Conservation (phyloP, 306 rosid species). For the Prunus davidiana region DNA sequence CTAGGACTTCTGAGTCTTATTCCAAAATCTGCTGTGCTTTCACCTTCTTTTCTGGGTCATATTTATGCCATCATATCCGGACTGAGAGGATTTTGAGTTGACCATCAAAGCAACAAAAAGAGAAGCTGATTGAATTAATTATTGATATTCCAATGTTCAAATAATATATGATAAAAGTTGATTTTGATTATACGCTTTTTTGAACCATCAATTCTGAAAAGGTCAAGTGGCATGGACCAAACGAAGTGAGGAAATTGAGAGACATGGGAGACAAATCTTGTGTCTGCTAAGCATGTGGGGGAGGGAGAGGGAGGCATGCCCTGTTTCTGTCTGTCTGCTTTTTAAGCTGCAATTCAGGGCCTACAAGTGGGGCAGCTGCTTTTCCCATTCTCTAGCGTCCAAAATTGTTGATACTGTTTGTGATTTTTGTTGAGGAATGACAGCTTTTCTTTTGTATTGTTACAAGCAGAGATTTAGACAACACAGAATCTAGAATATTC, state of each 20-base stretch:
- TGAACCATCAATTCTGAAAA: slow-evolving; percentile 21
- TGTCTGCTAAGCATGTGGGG: slow-evolving; percentile 51
- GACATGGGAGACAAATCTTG: slow-evolving; percentile 38
- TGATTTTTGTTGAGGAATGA: background rate
- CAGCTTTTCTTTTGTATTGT: background rate
- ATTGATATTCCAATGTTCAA: too few relatives aligned
- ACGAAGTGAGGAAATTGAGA: slow-evolving; percentile 11
- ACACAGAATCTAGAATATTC: too few relatives aligned
- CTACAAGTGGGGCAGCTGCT: slow-evolving; percentile 20
- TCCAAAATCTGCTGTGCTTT: background rate
- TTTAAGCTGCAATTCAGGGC: slow-evolving; percentile 32
- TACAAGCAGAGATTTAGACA: background rate
- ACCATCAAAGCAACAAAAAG: slow-evolving; percentile 17
- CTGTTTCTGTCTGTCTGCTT: slow-evolving; percentile 42
- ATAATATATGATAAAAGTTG: background rate
- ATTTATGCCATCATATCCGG: slow-evolving; percentile 13
- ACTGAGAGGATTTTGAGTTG: background rate
- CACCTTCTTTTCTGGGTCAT: background rate
- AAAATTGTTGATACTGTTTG: slow-evolving; percentile 1
- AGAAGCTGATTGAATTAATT: background rate
- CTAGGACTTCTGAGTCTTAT: too few relatives aligned
- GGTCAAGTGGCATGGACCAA: slow-evolving; percentile 3
- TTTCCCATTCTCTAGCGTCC: slow-evolving; percentile 10
- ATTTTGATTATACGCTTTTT: slow-evolving; percentile 5
- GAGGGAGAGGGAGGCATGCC: slow-evolving; percentile 41